phyloP scores from a whole-genome alignment of 129 eudicot genomes.

The Calendula officinalis region DNA sequence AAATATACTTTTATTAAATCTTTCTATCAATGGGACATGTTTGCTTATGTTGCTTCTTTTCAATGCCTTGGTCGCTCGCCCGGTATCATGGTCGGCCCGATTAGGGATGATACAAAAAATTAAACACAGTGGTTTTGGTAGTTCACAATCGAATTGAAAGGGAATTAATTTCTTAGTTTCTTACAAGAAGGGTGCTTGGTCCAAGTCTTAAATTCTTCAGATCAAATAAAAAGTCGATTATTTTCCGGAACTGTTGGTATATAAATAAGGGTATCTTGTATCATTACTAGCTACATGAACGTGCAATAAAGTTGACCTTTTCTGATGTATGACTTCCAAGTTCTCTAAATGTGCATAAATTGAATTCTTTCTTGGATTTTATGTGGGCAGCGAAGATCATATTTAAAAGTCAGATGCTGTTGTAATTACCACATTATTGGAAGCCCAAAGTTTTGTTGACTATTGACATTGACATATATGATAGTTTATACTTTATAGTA shows the following conservation, averaged over 20 bases:
- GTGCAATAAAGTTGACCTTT: conserved; percentile 21
- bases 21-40: too few relatives aligned
- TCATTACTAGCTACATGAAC: conserved; percentile 15
- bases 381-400: conserved; percentile 8
- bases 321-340: conserved; percentile 28
- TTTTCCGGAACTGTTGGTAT: conserved; percentile 10
- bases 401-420: conserved; percentile 20
- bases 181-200: not conserved
- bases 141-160: not conserved
- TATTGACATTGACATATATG: conserved; percentile 12
- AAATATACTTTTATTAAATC: too few relatives aligned
- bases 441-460: conserved; percentile 23
- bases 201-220: conserved; percentile 16
- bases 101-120: not conserved
- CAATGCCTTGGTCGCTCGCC: too few relatives aligned
- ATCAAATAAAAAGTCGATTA: conserved; percentile 22
- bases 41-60: too few relatives aligned
- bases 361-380: conserved; percentile 33
- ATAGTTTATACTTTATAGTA: not conserved
- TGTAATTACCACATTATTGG: conserved; percentile 25
- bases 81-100: too few relatives aligned
- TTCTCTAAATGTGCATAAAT: conserved; percentile 18
- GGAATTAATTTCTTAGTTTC: conserved; percentile 4
- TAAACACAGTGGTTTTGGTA: not conserved
- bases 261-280: conserved; percentile 3